These are phyloP conservation scores for Entamoeba invadens DNA, from an alignment of 208 protist species.

Conservation along the genomic window DNA sequence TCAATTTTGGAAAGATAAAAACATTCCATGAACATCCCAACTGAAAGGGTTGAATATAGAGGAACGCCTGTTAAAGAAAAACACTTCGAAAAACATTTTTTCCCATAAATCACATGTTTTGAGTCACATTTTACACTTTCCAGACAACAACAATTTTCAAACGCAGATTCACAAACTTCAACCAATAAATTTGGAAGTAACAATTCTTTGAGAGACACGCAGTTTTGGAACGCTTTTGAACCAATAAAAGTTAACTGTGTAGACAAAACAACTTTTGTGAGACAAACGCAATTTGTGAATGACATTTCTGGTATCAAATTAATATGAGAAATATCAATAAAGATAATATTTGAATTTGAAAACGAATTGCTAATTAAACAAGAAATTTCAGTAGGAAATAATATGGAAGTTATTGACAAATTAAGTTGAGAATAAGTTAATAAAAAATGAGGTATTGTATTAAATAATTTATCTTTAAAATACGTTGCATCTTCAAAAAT, in stretches of 20 bases:
- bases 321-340: no score
- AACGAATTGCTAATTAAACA: no score
- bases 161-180: background rate
- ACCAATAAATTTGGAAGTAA: background rate
- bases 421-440: no score
- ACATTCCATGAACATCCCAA: background rate
- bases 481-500: no score
- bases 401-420: no score
- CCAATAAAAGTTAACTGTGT: background rate
- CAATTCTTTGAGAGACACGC: background rate
- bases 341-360: no score
- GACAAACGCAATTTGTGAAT: no score
- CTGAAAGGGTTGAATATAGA: background rate
- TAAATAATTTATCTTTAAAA: no score
- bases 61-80: background rate
- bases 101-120: background rate
- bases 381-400: no score
- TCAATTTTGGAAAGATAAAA: background rate
- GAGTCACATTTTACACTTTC: background rate
- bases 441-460: no score
- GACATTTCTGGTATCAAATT: no score
- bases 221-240: background rate
- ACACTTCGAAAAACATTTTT: background rate
- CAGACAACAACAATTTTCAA: background rate
- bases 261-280: no score